These are phyloP conservation scores for Malania oleifera DNA, from an alignment of 164 flowering plant species.

Conservation along the genomic window DNA sequence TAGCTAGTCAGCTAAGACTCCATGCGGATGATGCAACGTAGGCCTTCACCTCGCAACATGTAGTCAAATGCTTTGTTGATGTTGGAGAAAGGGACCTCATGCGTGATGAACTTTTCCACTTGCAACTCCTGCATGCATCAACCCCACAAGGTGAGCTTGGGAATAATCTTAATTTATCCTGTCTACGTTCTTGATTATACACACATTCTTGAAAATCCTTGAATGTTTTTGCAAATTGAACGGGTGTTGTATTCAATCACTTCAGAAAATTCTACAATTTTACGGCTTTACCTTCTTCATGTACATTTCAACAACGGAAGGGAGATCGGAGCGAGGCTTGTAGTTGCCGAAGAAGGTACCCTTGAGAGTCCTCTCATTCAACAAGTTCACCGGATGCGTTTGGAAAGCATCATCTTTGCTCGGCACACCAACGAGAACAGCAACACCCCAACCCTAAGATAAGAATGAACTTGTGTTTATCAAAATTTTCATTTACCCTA, in stretches of 20 bases:
- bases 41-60: constrained; percentile 49
- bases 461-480: no score
- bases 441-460: constrained; percentile 84
- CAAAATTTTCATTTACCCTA: no score
- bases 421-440: constrained; percentile 66
- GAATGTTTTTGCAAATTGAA: no score
- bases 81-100: constrained; percentile 54
- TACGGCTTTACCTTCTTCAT: constrained; percentile 80
- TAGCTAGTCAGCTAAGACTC: no score
- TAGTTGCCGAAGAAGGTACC: constrained; percentile 75
- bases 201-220: no score
- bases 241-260: no score
- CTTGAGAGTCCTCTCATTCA: constrained; percentile 66
- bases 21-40: constrained; percentile 55
- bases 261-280: no score
- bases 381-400: constrained; percentile 57
- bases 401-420: constrained; percentile 49
- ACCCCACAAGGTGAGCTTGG: background rate
- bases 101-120: constrained; percentile 63
- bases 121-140: constrained; percentile 45
- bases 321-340: constrained; percentile 60
- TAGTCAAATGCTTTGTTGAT: constrained; percentile 70
- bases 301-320: constrained; percentile 59
- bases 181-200: no score
- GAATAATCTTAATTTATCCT: no score